Conservation (phyloP, 1,284 basidiomycete species). For the Ganoderma lucidum region DNA sequence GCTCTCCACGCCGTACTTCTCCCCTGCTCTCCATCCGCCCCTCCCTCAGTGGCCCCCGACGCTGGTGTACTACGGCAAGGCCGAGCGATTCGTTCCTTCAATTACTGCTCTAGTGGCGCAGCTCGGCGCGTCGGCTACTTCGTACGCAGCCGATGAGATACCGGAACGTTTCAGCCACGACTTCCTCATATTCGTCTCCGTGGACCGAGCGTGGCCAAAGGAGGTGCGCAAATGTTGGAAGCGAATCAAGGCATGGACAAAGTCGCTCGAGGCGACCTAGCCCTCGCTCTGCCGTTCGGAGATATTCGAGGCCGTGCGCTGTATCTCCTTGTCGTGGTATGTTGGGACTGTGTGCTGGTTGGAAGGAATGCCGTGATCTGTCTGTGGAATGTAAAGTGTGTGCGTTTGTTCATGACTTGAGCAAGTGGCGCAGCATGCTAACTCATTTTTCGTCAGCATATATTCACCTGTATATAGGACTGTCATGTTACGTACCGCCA, state of each 20-base stretch:
- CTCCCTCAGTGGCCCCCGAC: conserved; percentile 26
- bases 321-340: background rate
- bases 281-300: background rate
- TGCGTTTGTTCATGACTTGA: conserved; percentile 2
- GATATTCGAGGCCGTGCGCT: too few species aligned
- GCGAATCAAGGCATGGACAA: conserved; percentile 23
- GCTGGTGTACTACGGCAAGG: conserved; percentile 26
- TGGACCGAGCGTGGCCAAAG: conserved; percentile 24
- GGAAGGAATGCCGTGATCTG: background rate
- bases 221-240: conserved; percentile 27
- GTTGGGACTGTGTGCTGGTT: background rate
- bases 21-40: conserved; percentile 24
- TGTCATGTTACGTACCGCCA: conserved; percentile 15
- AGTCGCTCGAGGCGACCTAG: conserved; percentile 5
- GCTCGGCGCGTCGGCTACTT: conserved; percentile 11
- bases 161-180: conserved; percentile 28
- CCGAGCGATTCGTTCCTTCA: conserved; percentile 22
- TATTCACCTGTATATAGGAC: background rate
- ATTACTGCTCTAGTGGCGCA: conserved; percentile 16
- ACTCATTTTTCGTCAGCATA: background rate
- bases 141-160: conserved; percentile 21
- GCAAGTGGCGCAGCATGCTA: conserved; percentile 6
- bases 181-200: conserved; percentile 26
- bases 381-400: background rate
- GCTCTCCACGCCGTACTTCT: conserved; percentile 25